A percentile compares a stretch with the other conserved stretches of the same genome.
These are phyloP conservation scores for Flaveria linearis DNA, from an alignment of 129 eudicot genomes.

Conservation along the genomic window DNA sequence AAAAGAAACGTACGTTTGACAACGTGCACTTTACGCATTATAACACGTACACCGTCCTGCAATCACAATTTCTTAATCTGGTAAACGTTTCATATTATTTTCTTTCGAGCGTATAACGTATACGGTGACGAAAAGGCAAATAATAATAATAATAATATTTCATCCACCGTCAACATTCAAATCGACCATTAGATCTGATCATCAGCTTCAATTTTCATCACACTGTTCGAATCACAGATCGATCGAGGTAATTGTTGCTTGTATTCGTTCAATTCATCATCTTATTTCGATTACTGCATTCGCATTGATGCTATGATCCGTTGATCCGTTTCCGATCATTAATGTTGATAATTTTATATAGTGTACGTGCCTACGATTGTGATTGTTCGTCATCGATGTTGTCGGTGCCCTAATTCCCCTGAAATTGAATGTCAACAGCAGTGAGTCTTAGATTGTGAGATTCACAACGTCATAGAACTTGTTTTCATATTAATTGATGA, in stretches of 20 bases:
- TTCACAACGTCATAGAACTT: background rate
- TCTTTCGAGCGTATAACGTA: conserved; percentile 16
- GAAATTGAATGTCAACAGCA: background rate
- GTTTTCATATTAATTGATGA: background rate
- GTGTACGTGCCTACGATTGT: background rate
- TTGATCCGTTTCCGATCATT: background rate
- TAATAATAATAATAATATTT: background rate
- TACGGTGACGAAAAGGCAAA: conserved; percentile 36
- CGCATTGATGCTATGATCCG: background rate
- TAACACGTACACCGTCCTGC: background rate
- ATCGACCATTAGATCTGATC: conserved; percentile 6
- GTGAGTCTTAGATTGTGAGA: background rate
- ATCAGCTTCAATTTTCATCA: conserved; percentile 3
- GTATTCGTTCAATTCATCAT: conserved; percentile 5
- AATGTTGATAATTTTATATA: background rate
- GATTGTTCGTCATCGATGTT: conserved; percentile 11
- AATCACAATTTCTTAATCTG: background rate
- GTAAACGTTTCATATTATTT: background rate
- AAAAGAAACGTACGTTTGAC: too few relatives aligned
- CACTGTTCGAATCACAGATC: conserved; percentile 18
- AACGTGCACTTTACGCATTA: background rate
- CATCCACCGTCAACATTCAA: background rate
- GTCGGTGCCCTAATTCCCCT: conserved; percentile 13
- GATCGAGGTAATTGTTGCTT: conserved; percentile 12
- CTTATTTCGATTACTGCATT: background rate